Evolutionary conservation across 2,329 filamentous ascomycete genomes (phyloP), one percentile per base, ranked within the genome.

Genomic region (Colletotrichum aenigma): DNA sequence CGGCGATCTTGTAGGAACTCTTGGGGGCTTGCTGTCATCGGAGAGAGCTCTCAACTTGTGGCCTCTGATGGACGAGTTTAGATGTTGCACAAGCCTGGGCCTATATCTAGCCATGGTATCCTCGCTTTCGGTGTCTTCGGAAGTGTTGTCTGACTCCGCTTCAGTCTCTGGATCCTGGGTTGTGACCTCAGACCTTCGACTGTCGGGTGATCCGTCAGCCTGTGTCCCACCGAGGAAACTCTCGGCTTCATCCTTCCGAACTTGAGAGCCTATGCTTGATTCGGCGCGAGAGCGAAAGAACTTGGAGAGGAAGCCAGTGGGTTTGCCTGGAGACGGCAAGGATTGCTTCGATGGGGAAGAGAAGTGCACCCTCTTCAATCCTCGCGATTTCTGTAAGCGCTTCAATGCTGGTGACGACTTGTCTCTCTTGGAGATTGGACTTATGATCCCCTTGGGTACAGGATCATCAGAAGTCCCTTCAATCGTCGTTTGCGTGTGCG

Each of bases 351-450:
- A 13, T 7, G 71, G 66, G 32, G 70, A 34, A 16, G 61, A 74
- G 21, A 76, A 76, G 10, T 75, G 71, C 28, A 76, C 71, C 16
- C n/a, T 75, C 55, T 75, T 76, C 65, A 76, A 24, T 38, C 64
- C 52, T 18, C 74, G 60, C 12, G 74, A 58, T 30, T 56, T 76
- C 34, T 76, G 74, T 6, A 76, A 66, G 21, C 74, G 70, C 60
- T 76, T 76, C 60, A 76, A 58, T 13, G 65, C 66, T 28, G 52
- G 71, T 18, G 74, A 75, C n/a, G 30, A 66, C 32, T 34, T 58
- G 16, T 70, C 66, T 24, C 34, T 72, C 38, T 58, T 75, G 21
- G 66, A 38, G 13, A 67, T 55, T 24, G 69, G 30, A 16, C 26
- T 34, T 21, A 52, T 34, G 24, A 34, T 66, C 7, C 28, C 30